Conservation (phyloP, 257 asterid species). For the Catharanthus roseus region DNA sequence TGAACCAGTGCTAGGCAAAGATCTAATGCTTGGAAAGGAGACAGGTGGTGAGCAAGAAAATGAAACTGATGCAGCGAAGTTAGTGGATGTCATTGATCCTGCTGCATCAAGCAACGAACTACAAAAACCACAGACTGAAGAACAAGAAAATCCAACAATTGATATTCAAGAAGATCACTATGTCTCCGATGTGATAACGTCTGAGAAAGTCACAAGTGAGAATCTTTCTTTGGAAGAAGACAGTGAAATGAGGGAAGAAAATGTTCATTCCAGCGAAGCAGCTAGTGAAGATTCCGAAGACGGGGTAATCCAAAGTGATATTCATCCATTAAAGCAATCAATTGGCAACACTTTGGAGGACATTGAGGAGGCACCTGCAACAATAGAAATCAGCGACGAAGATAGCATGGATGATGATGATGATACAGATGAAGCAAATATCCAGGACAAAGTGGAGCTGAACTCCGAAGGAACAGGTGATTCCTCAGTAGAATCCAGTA, state of each 20-base stretch:
- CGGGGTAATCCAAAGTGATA: slow-evolving; percentile 8
- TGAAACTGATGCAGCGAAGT: slow-evolving; percentile 6
- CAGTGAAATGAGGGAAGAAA: slow-evolving; percentile 3
- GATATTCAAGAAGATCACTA: slow-evolving; percentile 12
- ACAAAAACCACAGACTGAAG: slow-evolving; percentile 8
- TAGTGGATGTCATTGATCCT: background rate
- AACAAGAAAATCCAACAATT: slow-evolving; percentile 1
- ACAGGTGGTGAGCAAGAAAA: slow-evolving; percentile 5
- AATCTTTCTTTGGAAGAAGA: slow-evolving; percentile 8
- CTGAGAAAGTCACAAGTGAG: slow-evolving; percentile 5
- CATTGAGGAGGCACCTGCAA: slow-evolving; percentile 15
- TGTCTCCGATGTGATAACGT: slow-evolving; percentile 3
- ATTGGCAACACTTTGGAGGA: background rate
- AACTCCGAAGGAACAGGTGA: slow-evolving; percentile 30
- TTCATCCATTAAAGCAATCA: background rate
- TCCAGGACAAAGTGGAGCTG: slow-evolving; percentile 27
- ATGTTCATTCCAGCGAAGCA: slow-evolving; percentile 14
- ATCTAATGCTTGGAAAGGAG: slow-evolving; percentile 12
- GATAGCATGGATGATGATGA: slow-evolving; percentile 17
- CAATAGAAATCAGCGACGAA: background rate
- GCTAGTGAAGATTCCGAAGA: slow-evolving; percentile 2
- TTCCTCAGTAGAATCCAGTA: slow-evolving; percentile 32
- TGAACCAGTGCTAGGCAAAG: slow-evolving; percentile 9
- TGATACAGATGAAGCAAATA: slow-evolving; percentile 14
- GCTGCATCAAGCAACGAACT: background rate